These are phyloP conservation scores for Primulina tabacum DNA, from an alignment of 257 asterid species.

Conservation along the genomic window DNA sequence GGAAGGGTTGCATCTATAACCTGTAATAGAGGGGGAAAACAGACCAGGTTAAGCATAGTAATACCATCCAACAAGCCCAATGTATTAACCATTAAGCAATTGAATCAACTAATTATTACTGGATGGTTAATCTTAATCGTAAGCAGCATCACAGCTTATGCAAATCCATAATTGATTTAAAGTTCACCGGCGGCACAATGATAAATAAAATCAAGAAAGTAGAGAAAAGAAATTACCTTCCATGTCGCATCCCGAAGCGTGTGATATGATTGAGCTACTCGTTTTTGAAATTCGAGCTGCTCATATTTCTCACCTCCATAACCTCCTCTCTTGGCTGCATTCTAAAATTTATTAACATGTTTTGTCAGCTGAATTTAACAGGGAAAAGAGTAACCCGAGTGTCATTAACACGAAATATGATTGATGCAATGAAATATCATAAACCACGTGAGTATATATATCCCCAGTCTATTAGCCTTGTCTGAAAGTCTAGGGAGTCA, in stretches of 20 bases:
- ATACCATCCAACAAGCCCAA: not conserved
- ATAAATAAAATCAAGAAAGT: slow-evolving; percentile 5
- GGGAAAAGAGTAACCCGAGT: slow-evolving; percentile 9
- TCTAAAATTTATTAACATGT: slow-evolving; percentile 35
- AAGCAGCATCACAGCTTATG: not conserved
- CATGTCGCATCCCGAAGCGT: slow-evolving; percentile 64
- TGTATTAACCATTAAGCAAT: not conserved
- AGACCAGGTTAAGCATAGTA: not conserved
- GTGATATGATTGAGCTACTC: slow-evolving; percentile 58
- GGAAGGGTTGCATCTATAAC: slow-evolving; percentile 68
- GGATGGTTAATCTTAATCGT: not conserved
- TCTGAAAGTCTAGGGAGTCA: too few species aligned
- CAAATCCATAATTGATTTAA: not conserved
- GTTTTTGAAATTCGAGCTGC: slow-evolving; percentile 88
- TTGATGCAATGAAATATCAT: too few species aligned
- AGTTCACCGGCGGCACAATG: not conserved
- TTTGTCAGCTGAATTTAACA: slow-evolving; percentile 17
- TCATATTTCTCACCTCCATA: slow-evolving; percentile 96
- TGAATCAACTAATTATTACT: not conserved
- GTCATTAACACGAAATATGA: not conserved
- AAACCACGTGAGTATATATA: too few species aligned
- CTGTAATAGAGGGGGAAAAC: slow-evolving; percentile 36
- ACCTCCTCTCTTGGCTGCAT: slow-evolving; percentile 96
- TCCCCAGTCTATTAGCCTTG: too few species aligned
- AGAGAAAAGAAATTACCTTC: slow-evolving; percentile 54